phyloP scores from a whole-genome alignment of 2,329 filamentous ascomycete species.

The Fusarium heterosporum region DNA sequence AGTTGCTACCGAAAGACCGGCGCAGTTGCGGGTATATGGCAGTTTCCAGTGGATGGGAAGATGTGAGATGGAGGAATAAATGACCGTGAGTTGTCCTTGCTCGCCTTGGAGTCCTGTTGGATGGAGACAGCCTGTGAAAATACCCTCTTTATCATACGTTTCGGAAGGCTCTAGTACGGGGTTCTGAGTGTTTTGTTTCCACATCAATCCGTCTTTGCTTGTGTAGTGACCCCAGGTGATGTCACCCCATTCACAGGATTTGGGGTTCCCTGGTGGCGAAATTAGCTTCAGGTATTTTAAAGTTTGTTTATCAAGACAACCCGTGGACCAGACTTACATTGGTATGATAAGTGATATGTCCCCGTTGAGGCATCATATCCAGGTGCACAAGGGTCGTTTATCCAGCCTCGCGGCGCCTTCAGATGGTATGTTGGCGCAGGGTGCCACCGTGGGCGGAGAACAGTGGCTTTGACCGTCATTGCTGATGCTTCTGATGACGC shows the following conservation, averaged over 20 bases:
- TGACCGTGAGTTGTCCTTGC: conserved; percentile 46
- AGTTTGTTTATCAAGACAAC: fast-evolving
- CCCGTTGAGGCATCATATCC: conserved; percentile 38
- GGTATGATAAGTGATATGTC: conserved; percentile 45
- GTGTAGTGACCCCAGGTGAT: conserved; percentile 64
- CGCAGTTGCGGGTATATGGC: conserved; percentile 56
- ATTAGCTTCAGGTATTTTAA: not conserved
- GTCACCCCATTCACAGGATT: conserved; percentile 53
- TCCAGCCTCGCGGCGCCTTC: conserved; percentile 41
- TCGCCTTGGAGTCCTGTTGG: conserved; percentile 61
- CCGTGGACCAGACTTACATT: conserved; percentile 28
- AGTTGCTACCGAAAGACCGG: conserved; percentile 55
- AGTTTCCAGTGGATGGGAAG: conserved; percentile 54
- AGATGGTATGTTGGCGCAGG: conserved; percentile 39
- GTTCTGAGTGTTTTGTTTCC: conserved; percentile 54
- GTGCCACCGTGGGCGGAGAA: conserved; percentile 30
- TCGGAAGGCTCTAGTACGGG: conserved; percentile 53
- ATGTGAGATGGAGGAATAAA: conserved; percentile 52
- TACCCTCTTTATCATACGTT: conserved; percentile 62
- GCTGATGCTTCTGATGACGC: not conserved
- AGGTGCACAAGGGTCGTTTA: conserved; percentile 44
- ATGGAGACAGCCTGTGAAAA: conserved; percentile 64
- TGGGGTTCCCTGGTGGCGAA: conserved; percentile 50
- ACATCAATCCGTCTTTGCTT: conserved; percentile 55
- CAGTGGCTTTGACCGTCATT: conserved; percentile 25